Conservation (phyloP, 2,329 filamentous ascomycete species). For the Stagonosporopsis tanaceti region DNA sequence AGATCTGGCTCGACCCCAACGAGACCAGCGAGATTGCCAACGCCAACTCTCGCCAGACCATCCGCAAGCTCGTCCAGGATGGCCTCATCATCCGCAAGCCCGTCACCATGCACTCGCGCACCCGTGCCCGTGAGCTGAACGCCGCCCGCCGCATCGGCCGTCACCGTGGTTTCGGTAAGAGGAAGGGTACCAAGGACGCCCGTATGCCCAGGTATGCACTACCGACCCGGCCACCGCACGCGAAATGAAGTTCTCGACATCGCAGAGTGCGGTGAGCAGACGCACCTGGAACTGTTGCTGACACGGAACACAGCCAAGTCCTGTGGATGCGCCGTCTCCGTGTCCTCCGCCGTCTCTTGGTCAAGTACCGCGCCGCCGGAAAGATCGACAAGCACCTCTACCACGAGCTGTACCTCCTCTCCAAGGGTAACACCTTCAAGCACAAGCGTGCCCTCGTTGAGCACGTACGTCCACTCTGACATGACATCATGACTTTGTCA, state of each 20-base stretch:
- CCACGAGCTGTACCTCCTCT: conserved; percentile 99
- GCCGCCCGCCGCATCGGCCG: conserved; percentile 92
- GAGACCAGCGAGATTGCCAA: conserved; percentile 99
- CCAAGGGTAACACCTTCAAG: conserved; percentile 99
- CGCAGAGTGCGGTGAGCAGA: conserved; percentile 17
- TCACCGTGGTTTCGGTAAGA: conserved; percentile 99
- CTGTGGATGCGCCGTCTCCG: conserved; percentile 99
- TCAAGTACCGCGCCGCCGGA: conserved; percentile 99
- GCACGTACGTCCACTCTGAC: conserved; percentile 79
- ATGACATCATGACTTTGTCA: conserved; percentile 50
- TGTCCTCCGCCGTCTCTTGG: conserved; percentile 97
- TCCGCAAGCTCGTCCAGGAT: conserved; percentile 99
- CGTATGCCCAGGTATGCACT: conserved; percentile 92
- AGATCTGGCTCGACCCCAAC: conserved; percentile 99
- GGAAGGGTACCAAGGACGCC: conserved; percentile 99
- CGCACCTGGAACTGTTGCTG: conserved; percentile 37
- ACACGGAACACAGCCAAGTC: conserved; percentile 74
- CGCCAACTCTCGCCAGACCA: conserved; percentile 99
- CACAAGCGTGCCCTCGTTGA: conserved; percentile 99
- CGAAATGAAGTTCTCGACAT: conserved; percentile 11
- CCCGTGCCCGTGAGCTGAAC: conserved; percentile 93
- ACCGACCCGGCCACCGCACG: conserved; percentile 27
- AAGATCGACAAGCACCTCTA: conserved; percentile 99
- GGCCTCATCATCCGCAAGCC: conserved; percentile 99
- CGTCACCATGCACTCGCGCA: conserved; percentile 99